phyloP scores from a whole-genome alignment of 2,329 filamentous ascomycete species.

The Cladophialophora exuberans region DNA sequence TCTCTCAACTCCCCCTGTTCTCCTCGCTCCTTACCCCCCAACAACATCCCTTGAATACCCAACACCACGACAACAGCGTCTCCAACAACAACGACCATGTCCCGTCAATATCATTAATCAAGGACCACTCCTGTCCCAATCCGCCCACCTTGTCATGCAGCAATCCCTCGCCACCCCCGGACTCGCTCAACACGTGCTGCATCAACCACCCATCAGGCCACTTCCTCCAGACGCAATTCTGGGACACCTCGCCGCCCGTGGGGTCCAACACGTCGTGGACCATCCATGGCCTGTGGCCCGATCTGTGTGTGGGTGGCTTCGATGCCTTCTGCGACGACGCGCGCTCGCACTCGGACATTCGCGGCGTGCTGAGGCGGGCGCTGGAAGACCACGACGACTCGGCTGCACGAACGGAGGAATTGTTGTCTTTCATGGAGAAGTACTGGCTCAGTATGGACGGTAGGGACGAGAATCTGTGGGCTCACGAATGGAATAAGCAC shows the following conservation, averaged over 20 bases:
- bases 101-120: not conserved
- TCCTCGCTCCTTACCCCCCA: slow-evolving; percentile 14
- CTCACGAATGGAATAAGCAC: slow-evolving; percentile 76
- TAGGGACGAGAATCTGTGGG: slow-evolving; percentile 68
- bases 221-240: slow-evolving; percentile 75
- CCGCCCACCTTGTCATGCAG: slow-evolving; percentile 28
- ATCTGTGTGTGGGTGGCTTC: slow-evolving; percentile 71
- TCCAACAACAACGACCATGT: not conserved
- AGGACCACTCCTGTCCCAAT: slow-evolving; percentile 17
- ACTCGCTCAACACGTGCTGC: slow-evolving; percentile 65
- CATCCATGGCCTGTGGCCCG: slow-evolving; percentile 71
- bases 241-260: slow-evolving; percentile 68
- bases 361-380: slow-evolving; percentile 41
- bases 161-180: slow-evolving; percentile 16
- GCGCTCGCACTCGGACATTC: slow-evolving; percentile 68
- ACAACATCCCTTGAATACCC: not conserved
- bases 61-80: not conserved
- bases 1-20: slow-evolving; percentile 21
- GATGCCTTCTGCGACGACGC: slow-evolving; percentile 66
- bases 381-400: not conserved
- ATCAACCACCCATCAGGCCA: slow-evolving; percentile 74
- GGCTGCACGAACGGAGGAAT: slow-evolving; percentile 40
- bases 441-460: slow-evolving; percentile 74
- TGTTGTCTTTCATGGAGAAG: slow-evolving; percentile 68
- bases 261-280: slow-evolving; percentile 74